Base-by-base conservation (phyloP, 495 filamentous ascomycete genomes). In the Zalerion maritima region DNA sequence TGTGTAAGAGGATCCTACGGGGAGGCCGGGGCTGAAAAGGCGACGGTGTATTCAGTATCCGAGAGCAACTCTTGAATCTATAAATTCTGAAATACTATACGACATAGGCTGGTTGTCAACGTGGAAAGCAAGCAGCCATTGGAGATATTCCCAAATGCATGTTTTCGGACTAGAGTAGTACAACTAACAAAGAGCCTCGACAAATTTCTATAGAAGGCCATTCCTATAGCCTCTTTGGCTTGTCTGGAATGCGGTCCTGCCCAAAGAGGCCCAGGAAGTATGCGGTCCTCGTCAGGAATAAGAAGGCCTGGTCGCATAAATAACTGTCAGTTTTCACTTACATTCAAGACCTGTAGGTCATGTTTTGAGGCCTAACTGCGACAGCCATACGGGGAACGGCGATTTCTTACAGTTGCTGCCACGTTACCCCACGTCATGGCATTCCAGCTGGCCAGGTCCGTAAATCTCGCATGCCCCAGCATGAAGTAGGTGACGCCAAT, bases 341-440 rank as follows among this genome's bases (percentile, higher is more conserved):
- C 12, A 27, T 15, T n/a, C 7, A 29, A 1, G 18, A 34, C 10
- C 14, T 4, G 11, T 29, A 18, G 7, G 13, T 10, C 7, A 21
- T 16, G 18, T 24, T 32, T 4, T 14, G 11, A 17, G 17, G 15
- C n/a, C 14, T 14, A 8, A 13, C 2, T 24, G 21, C n/a, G 18
- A 21, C 11, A 16, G 27, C 24, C 21, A 31, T 20, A 17, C 9
- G 24, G 17, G 12, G 20, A 21, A 29, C 21, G 18, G 21, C 10
- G 15, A 14, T 18, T 19, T 41, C 55, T 50, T 26, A 69, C 64
- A 3, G 78, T 82, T 14, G 61, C 51, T 0, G 67, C 75, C 25
- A 86, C 59, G 41, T 84, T 83, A 7, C 79, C 80, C 73, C 75
- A 81, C 2, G 71, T 67, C 54, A 80, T 58, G 15, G 61, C 46